Evolutionary conservation across 1,284 basidiomycete genomes (phyloP), one percentile per base, ranked within the genome.

Genomic region (Ganoderma lucidum): DNA sequence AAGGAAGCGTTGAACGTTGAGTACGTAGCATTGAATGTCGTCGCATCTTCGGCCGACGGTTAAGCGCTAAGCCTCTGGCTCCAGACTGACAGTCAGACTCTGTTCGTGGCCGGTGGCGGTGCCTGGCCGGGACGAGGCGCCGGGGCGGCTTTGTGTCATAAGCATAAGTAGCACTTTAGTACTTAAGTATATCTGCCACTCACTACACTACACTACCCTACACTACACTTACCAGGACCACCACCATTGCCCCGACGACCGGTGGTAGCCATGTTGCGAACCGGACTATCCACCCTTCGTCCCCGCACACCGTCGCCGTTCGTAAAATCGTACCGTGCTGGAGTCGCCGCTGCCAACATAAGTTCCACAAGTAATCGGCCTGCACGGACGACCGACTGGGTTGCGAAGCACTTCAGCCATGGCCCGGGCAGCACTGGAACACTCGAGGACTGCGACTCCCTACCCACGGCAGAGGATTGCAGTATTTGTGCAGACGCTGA

Each of bases 201-300:
- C n/a, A 23, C n/a, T 48, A 23, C 45, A 9, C 45, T 19, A 14
- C 42, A 45, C 44, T 45, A 23, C 23, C 23, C n/a, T 48, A 23
- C 45, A 9, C 45, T 19, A 14, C 42, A 45, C 44, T 45, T 6
- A 19, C 17, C 4, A 45, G n/a, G 8, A 44, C 48, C 10, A 53
- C 59, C 35, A 35, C n/a, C 32, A 44, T 8, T 10, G 35, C 30
- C 55, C 19, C n/a, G 39, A 28, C 42, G 14, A 30, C 42, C 28
- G 44, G 51, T 42, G 8, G 42, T 17, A 6, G 56, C 53, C 15
- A 67, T 67, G 65, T 67, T 67, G 53, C 62, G 42, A 53, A 32
- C 65, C 37, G 53, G 53, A 8, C 41, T 56, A 19, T 51, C 48
- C 39, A 41, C 14, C 32, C 61, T 67, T 9, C 44, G 30, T 41